Evolutionary conservation across 2,329 filamentous ascomycete genomes (phyloP).

Genomic region (Cadophora malorum): DNA sequence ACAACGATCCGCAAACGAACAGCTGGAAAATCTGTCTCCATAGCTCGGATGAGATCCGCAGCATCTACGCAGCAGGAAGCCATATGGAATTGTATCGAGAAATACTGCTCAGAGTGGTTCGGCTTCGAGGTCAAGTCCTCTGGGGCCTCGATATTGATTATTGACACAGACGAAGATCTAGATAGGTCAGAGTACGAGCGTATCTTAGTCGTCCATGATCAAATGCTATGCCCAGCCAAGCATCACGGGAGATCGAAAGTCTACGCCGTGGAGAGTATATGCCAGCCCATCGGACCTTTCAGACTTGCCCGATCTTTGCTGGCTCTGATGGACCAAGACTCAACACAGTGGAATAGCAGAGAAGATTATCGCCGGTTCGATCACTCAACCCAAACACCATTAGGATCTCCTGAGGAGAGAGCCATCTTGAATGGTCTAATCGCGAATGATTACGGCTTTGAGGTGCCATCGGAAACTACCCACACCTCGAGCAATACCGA

Average conservation of each 20-base stretch:
- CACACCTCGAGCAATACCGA: not conserved
- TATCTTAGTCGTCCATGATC: constrained; percentile 36
- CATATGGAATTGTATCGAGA: constrained; percentile 38
- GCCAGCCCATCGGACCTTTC: constrained; percentile 39
- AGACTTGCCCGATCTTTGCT: constrained; percentile 40
- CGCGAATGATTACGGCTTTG: constrained; percentile 36
- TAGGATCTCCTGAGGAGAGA: constrained; percentile 36
- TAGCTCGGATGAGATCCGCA: constrained; percentile 22
- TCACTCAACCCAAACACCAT: constrained; percentile 38
- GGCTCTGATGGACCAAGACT: constrained; percentile 31
- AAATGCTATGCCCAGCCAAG: constrained; percentile 27
- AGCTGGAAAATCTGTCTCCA: constrained; percentile 31
- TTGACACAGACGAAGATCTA: constrained; percentile 24
- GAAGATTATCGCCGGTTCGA: constrained; percentile 10
- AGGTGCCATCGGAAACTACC: not conserved
- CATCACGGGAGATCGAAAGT: constrained; percentile 7
- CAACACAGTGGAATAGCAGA: not conserved
- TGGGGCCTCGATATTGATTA: constrained; percentile 35
- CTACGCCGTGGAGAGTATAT: constrained; percentile 31
- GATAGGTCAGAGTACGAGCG: constrained; percentile 25
- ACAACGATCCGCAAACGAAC: constrained; percentile 29
- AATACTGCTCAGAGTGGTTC: constrained; percentile 42
- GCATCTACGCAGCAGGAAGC: constrained; percentile 22
- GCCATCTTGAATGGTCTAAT: constrained; percentile 31
- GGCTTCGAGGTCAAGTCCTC: constrained; percentile 32